Conservation (phyloP, 495 filamentous ascomycete genomes). For the Penicillium goetzii region DNA sequence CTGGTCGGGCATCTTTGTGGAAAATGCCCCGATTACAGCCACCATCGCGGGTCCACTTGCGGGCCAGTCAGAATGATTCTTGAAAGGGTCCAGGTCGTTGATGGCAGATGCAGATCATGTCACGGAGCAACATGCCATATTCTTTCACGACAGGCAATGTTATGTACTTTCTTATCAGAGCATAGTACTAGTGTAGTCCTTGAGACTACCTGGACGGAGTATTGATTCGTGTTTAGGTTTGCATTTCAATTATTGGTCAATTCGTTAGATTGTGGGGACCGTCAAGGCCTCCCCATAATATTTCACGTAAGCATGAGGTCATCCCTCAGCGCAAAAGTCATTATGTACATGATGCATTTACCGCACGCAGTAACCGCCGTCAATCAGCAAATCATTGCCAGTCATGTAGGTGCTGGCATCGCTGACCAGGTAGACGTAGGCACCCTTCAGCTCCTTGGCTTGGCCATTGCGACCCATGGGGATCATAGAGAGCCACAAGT, state of each 20-base stretch:
- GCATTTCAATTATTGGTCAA: background rate
- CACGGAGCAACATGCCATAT: background rate
- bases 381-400: slow-evolving; percentile 74
- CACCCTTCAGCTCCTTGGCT: slow-evolving; percentile 83
- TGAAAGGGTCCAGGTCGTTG: background rate
- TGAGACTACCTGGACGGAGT: background rate
- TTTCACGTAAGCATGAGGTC: background rate
- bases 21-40: slow-evolving; percentile 64
- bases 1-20: slow-evolving; percentile 73
- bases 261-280: background rate
- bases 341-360: slow-evolving; percentile 27
- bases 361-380: slow-evolving; percentile 61
- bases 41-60: slow-evolving; percentile 51
- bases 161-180: background rate
- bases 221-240: background rate
- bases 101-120: background rate
- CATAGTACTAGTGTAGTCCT: background rate
- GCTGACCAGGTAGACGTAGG: slow-evolving; percentile 75
- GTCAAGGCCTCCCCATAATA: background rate
- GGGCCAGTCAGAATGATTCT: background rate
- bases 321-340: background rate
- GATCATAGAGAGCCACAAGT: slow-evolving; percentile 75
- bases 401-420: slow-evolving; percentile 86
- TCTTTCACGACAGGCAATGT: background rate
- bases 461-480: slow-evolving; percentile 74